phyloP scores from a whole-genome alignment of 129 eudicot species.

The Artemisia annua region DNA sequence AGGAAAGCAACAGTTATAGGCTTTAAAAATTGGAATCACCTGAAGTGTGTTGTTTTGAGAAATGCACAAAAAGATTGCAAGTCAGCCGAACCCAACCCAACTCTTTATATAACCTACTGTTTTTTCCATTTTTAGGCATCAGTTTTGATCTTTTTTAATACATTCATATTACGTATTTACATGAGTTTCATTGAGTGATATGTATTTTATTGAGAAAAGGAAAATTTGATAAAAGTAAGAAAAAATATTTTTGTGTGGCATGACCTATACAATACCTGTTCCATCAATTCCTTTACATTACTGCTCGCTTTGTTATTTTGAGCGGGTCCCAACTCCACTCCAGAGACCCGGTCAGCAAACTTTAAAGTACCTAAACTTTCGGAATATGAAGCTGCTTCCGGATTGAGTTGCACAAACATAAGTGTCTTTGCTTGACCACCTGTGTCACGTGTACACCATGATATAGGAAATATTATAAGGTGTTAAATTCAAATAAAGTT shows the following conservation, averaged over 20 bases:
- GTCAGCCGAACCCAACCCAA: too few species aligned
- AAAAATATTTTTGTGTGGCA: slow-evolving; percentile 9
- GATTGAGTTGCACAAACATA: slow-evolving; percentile 94
- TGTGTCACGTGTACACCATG: slow-evolving; percentile 27
- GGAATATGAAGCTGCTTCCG: slow-evolving; percentile 57
- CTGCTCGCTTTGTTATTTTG: slow-evolving; percentile 73
- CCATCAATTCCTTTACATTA: slow-evolving; percentile 78
- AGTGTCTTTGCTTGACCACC: slow-evolving; percentile 99
- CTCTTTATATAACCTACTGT: too few species aligned
- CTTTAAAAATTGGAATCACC: not conserved
- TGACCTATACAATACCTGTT: slow-evolving; percentile 56
- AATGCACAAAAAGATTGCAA: not conserved
- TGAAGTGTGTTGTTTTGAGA: not conserved
- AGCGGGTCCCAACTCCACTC: slow-evolving; percentile 98
- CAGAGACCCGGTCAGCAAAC: slow-evolving; percentile 98
- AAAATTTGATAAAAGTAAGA: not conserved
- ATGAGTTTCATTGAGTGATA: not conserved
- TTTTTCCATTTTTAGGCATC: not conserved
- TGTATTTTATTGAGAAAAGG: not conserved
- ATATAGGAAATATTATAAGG: not conserved
- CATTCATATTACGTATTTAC: not conserved
- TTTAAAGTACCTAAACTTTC: slow-evolving; percentile 85
- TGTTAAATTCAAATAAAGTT: too few species aligned
- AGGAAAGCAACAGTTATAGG: not conserved
- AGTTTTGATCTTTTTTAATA: not conserved